A percentile compares a stretch with the other conserved stretches of the same genome.
These are phyloP conservation scores for Annulohypoxylon nitens DNA, from an alignment of 495 filamentous ascomycete species.

Conservation along the genomic window DNA sequence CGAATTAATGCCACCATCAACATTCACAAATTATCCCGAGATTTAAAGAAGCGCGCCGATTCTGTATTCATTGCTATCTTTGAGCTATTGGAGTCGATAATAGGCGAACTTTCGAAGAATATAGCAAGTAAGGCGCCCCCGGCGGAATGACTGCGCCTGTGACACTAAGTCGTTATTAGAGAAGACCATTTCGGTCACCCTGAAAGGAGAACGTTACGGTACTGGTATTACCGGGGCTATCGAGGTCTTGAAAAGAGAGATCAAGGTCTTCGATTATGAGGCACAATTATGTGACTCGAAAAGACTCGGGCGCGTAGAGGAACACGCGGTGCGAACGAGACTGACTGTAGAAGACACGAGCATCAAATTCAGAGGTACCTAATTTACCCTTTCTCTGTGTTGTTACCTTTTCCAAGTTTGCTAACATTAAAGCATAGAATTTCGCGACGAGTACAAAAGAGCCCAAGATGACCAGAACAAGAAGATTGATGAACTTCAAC, in stretches of 20 bases:
- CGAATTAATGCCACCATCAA: conserved; percentile 13
- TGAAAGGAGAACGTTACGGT: conserved; percentile 7
- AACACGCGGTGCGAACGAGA: conserved; percentile 2
- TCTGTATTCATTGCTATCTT: conserved; percentile 16
- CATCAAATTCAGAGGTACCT: not conserved
- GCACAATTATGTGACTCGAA: conserved; percentile 15
- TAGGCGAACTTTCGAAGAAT: conserved; percentile 6
- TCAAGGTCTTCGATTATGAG: conserved; percentile 5
- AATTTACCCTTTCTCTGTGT: not conserved
- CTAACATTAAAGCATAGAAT: not conserved
- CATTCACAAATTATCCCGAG: conserved; percentile 3
- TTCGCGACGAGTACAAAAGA: not conserved
- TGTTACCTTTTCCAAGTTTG: not conserved
- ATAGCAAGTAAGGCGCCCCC: not conserved
- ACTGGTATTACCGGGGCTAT: not conserved
- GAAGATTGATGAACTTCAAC: conserved; percentile 11
- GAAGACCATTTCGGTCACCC: not conserved
- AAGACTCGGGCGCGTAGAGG: conserved; percentile 11
- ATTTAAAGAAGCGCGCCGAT: conserved; percentile 10
- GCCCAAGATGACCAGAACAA: not conserved
- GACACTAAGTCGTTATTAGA: not conserved
- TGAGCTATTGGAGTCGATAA: conserved; percentile 1
- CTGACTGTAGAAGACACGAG: conserved; percentile 7
- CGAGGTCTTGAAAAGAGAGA: conserved; percentile 14
- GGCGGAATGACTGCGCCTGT: not conserved